Evolutionary conservation across 495 filamentous ascomycete genomes (phyloP), one percentile per base, ranked within the genome.

Genomic region (Lophiostoma macrostomum): DNA sequence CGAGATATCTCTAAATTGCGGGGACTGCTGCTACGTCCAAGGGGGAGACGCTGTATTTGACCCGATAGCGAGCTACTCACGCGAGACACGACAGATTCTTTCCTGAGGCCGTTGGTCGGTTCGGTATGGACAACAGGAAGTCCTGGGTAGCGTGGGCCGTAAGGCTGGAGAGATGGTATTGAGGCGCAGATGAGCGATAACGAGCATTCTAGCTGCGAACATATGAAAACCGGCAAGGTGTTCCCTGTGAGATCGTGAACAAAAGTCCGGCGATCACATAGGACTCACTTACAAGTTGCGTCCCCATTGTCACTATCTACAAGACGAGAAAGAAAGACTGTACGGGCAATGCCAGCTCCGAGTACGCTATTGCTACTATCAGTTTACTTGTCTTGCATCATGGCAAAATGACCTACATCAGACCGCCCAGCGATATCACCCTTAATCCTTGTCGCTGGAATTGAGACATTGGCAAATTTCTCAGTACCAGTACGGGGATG

Each of bases 151-250:
- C 28, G 42, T 11, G 45, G 19, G 5, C 56, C 4, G 37, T 56
- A 51, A 11, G 32, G 34, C 18, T 54, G 53, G 3, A 67, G 38
- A 20, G 42, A 60, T 8, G 64, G 64, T 18, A 55, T n/a, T 10
- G 53, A 67, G 13, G 64, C 61, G 49, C 49, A 56, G 31, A 67
- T 54, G 19, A 67, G 50, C 5, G 58, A 41, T 13, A 67, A 45
- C 8, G 61, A 58, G 29, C 54, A 64, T 42, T 67, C 64, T 3
- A 67, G 36, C 30, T 62, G 51, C 3, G 61, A 52, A 19, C 35
- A 58, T 10, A 57, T 44, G 45, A 64, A 64, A 25, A 64, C 53
- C 22, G 60, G 48, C 48, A 64, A 67, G 11, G 54, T 55, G 16
- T 53, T 56, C 61, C 60, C 59, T 61, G 23, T 30, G n/a, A 24